These are phyloP conservation scores for Hordeum vulgare DNA, from an alignment of 176 grass and related monocot species.

Conservation along the genomic window MorexV3_pseudomolecules_assembly NC_058521.1:579695612-579696111, in stretches of 20 bases:
- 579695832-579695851: constrained; percentile 80
- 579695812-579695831: constrained; percentile 25
- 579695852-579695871: constrained; percentile 79
- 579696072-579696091: constrained; percentile 81
- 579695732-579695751: constrained; percentile 72
- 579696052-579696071: constrained; percentile 73
- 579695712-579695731: constrained; percentile 79
- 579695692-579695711: constrained; percentile 90
- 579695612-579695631: constrained; percentile 16
- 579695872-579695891: constrained; percentile 87
- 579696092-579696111: constrained; percentile 84
- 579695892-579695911: constrained; percentile 88
- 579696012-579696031: constrained; percentile 1
- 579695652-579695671: constrained; percentile 83
- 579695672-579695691: constrained; percentile 89
- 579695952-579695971: constrained; percentile 29
- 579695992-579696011: constrained; percentile 8
- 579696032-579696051: constrained; percentile 70
- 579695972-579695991: neutral
- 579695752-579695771: constrained; percentile 7
- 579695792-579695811: constrained; percentile 16
- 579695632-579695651: constrained; percentile 69
- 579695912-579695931: constrained; percentile 94
- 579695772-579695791: constrained; percentile 20
- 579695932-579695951: constrained; percentile 86